Base-by-base conservation (phyloP, 208 protist species). In the Tritrichomonas musculus region DNA sequence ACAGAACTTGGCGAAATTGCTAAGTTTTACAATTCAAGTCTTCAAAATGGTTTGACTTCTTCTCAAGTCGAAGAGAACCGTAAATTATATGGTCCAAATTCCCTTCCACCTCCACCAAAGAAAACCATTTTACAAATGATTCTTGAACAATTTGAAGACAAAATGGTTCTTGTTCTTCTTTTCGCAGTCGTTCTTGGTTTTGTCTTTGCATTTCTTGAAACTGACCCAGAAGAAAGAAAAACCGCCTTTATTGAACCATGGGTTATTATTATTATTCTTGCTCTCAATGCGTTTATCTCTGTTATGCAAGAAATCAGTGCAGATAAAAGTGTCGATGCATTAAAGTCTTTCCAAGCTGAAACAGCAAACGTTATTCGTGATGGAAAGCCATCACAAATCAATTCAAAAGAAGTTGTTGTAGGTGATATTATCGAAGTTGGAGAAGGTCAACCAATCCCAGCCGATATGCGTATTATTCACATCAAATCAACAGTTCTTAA, bases 241-340 rank as follows among this genome's bases (percentile, higher is more conserved):
- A 93, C 55, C 1, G 94, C 95, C 5, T 97, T 98, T 93, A 96
- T 98, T 4, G 97, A 98, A 94, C 97, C 97, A 2, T 96, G 97
- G 92, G 98, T 98, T 69, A 98, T 98, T 95, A 94, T 98, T 17
- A 94, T 98, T 30, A 98, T 98, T 96, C 96, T 98, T 72, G 95
- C 97, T 5, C 65, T 97, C 39, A 98, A 98, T 92, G 97, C 98
- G 3, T 94, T 96, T 41, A 97, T 98, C 50, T 97, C 97, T 39
- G 97, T 98, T 20, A 97, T 96, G 95, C 97, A 98, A 92, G 97
- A 98, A 94, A 96, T 96, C 41, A 97, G 96, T 20, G 97, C 98
- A 0, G 97, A 98, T 49, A 93, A 96, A 44, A 97, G 97, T 9
- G 98, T 98, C 93, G 96, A 94, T 39, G 72, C 93, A 1, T 93